A percentile compares a stretch with the other conserved stretches of the same genome.
These are phyloP conservation scores for Fulvia fulva DNA, from an alignment of 2,329 filamentous ascomycete species.

Conservation along the genomic window DNA sequence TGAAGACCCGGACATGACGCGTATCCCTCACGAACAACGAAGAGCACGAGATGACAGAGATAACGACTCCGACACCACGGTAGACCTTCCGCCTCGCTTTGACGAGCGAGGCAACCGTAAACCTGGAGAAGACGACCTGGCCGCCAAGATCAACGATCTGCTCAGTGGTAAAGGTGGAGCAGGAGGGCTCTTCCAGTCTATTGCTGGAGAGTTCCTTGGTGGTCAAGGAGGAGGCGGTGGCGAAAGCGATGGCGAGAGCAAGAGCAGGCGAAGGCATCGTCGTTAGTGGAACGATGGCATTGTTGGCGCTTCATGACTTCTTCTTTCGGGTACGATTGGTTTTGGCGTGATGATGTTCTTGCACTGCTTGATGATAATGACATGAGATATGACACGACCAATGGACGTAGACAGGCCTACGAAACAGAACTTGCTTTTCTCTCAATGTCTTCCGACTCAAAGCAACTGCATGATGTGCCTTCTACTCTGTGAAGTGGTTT, in stretches of 20 bases:
- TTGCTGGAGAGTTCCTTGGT: conserved; percentile 22
- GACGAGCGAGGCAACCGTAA: conserved; percentile 34
- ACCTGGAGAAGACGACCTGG: conserved; percentile 24
- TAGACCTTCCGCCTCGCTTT: conserved; percentile 36
- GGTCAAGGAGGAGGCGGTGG: conserved; percentile 11
- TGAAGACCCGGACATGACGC: conserved; percentile 20
- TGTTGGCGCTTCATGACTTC: background rate
- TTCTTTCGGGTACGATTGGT: background rate
- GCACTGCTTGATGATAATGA: conserved; percentile 4
- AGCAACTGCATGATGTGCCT: too few relatives aligned
- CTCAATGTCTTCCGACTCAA: background rate
- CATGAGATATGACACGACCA: conserved; percentile 1
- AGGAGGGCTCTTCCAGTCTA: conserved; percentile 26
- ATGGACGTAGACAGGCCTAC: conserved; percentile 5
- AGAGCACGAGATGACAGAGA: conserved; percentile 14
- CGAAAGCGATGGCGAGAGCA: conserved; percentile 16
- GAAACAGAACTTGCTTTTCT: conserved; percentile 3
- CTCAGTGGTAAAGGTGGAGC: conserved; percentile 28
- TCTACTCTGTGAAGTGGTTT: background rate
- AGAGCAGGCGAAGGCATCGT: conserved; percentile 17
- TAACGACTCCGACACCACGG: conserved; percentile 30
- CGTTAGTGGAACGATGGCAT: background rate
- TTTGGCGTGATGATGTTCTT: background rate
- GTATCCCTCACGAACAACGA: conserved; percentile 27
- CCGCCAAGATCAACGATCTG: conserved; percentile 30